Evolutionary conservation across 2,329 filamentous ascomycete genomes (phyloP), one percentile per base, ranked within the genome.

Genomic region (Fusarium subtropicale): DNA sequence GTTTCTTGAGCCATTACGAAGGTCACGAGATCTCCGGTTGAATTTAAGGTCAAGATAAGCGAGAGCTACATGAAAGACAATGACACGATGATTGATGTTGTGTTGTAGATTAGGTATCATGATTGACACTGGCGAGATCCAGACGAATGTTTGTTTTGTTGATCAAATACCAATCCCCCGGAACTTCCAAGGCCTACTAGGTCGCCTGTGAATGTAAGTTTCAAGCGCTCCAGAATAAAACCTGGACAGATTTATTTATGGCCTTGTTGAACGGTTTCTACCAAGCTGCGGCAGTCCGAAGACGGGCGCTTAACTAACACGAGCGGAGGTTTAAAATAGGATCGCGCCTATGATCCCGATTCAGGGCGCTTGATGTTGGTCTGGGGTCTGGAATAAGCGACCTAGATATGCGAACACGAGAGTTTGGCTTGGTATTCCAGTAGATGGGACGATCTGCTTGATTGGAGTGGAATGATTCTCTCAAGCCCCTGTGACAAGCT

Each of bases 271-370:
- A 28, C 12, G 41, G 53, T 42, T 22, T 62, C 36, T 42, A 45
- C 51, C 10, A n/a, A 58, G 39, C 41, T 65, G 68, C 60, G 56
- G 54, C 61, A 56, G 53, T 55, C 30, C 26, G 36, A 53, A 28
- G 28, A 45, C 38, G 4, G 36, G 61, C 61, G 61, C 52, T 58
- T 72, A 54, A 55, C 39, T 38, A 4, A 60, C 56, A 60, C 65
- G 52, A 56, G n/a, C 36, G 11, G 36, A 24, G 11, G 18, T 66
- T 41, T n/a, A 65, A 71, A 74, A 74, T 74, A 74, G 68, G 31
- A 71, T 51, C 65, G 71, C 71, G 69, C 51, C 63, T 72, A 72
- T 55, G 41, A 18, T 4, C 31, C 26, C 13, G 22, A 13, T 30
- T 46, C 18, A 30, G 12, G 44, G 64, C 64, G 64, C 64, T 42